Conservation (phyloP, 2,329 filamentous ascomycete genomes). For the Xylaria sp. region DNA sequence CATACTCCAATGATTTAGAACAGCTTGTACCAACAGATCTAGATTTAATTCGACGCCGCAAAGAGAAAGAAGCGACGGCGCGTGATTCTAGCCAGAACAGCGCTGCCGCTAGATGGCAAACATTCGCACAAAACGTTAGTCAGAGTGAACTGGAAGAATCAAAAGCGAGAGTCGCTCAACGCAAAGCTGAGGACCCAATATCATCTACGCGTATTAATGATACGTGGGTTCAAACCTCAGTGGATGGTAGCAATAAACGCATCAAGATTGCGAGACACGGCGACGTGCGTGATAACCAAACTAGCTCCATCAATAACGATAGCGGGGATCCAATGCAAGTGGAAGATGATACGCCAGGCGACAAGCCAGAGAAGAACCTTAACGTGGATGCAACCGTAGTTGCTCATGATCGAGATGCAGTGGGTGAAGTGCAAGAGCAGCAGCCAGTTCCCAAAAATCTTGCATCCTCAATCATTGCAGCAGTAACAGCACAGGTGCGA, state of each 20-base stretch:
- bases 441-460: constrained; percentile 11
- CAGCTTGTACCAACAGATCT: constrained; percentile 91
- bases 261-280: constrained; percentile 44
- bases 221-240: constrained; percentile 48
- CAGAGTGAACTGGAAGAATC: constrained; percentile 34
- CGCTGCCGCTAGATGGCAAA: constrained; percentile 34
- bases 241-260: constrained; percentile 49
- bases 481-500: constrained; percentile 38
- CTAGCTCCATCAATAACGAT: background rate
- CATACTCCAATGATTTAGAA: constrained; percentile 73
- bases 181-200: constrained; percentile 34
- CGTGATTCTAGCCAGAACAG: constrained; percentile 31
- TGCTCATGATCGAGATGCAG: background rate
- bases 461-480: constrained; percentile 23
- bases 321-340: constrained; percentile 22
- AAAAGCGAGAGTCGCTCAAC: constrained; percentile 37
- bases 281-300: constrained; percentile 10
- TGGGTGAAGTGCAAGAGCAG: background rate
- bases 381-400: constrained; percentile 1
- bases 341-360: background rate
- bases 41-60: constrained; percentile 64
- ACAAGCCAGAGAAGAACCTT: background rate
- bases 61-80: constrained; percentile 37
- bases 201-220: constrained; percentile 44
- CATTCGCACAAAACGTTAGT: constrained; percentile 35